Conservation (phyloP, 108 stramenopile genomes). For the Skeletonema menzelii region DNA sequence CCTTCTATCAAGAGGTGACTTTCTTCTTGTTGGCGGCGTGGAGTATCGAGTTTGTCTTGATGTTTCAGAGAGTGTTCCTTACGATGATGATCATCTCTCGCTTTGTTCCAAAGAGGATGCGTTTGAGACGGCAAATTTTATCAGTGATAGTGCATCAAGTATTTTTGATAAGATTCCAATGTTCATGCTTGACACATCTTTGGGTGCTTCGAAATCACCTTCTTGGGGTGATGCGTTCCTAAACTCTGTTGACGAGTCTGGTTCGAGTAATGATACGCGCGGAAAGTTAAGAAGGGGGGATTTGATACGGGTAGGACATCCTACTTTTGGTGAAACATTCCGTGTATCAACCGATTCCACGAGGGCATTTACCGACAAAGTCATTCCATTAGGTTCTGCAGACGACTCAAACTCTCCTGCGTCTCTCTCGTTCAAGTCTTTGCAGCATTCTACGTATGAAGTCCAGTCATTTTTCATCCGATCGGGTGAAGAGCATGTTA, state of each 20-base stretch:
- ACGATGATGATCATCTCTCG: constrained; percentile 48
- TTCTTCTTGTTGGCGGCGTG: constrained; percentile 50
- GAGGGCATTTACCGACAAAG: constrained; percentile 32
- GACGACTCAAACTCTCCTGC: constrained; percentile 50
- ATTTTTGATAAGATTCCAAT: constrained; percentile 47
- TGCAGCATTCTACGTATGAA: constrained; percentile 69
- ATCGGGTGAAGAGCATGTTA: constrained; percentile 15
- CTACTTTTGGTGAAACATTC: constrained; percentile 63
- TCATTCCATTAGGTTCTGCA: constrained; percentile 42
- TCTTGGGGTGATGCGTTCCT: constrained; percentile 58
- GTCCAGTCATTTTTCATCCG: constrained; percentile 59
- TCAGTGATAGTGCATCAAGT: constrained; percentile 16
- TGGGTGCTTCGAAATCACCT: constrained; percentile 55
- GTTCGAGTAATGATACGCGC: constrained; percentile 36
- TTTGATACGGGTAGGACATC: constrained; percentile 71
- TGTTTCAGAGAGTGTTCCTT: constrained; percentile 16
- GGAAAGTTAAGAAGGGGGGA: constrained; percentile 60
- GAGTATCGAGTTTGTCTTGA: constrained; percentile 61
- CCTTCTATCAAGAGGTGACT: constrained; percentile 56
- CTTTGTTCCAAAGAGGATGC: constrained; percentile 53
- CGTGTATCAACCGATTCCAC: constrained; percentile 55
- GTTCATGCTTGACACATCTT: constrained; percentile 67
- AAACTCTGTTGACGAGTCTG: constrained; percentile 45
- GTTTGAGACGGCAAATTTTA: constrained; percentile 28
- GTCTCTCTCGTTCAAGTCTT: constrained; percentile 44